Conservation (phyloP, 495 filamentous ascomycete species). For the Tuber brumale region DNA sequence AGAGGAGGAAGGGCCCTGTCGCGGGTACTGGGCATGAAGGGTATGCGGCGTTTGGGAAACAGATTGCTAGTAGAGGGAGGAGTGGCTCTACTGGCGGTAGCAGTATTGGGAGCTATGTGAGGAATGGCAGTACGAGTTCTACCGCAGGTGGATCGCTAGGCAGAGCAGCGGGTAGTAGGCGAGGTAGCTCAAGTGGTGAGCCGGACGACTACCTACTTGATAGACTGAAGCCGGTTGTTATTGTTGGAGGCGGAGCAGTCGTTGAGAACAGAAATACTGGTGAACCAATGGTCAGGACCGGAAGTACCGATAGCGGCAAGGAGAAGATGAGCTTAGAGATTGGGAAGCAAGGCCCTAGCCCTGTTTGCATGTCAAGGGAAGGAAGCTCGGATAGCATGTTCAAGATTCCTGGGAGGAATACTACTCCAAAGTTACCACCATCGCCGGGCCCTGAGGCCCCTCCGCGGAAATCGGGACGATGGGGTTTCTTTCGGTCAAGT, state of each 20-base stretch:
- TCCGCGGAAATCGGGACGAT: constrained; percentile 28
- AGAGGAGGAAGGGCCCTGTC: constrained; percentile 67
- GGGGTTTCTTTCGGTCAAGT: constrained; percentile 26
- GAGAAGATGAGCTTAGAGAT: constrained; percentile 32
- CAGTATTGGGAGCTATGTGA: constrained; percentile 43
- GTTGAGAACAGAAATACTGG: constrained; percentile 54
- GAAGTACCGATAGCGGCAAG: constrained; percentile 57
- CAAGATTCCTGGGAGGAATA: constrained; percentile 22
- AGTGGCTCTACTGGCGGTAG: constrained; percentile 47
- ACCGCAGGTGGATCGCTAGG: constrained; percentile 32
- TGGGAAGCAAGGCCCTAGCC: constrained; percentile 28
- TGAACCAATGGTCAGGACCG: constrained; percentile 52
- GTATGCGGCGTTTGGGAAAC: constrained; percentile 65
- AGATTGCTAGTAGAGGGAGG: constrained; percentile 52
- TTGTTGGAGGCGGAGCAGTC: constrained; percentile 67
- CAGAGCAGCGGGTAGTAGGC: constrained; percentile 47
- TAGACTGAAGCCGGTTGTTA: constrained; percentile 78
- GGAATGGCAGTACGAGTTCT: constrained; percentile 45
- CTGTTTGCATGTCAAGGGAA: constrained; percentile 34
- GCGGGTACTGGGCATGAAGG: constrained; percentile 96
- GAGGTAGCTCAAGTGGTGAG: constrained; percentile 49
- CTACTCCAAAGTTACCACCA: constrained; percentile 28
- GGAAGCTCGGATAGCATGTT: constrained; percentile 30
- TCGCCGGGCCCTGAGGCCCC: constrained; percentile 22
- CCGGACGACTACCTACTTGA: constrained; percentile 65